These are phyloP conservation scores for Malania oleifera DNA, from an alignment of 164 flowering plant genomes.

Conservation along the genomic window DNA sequence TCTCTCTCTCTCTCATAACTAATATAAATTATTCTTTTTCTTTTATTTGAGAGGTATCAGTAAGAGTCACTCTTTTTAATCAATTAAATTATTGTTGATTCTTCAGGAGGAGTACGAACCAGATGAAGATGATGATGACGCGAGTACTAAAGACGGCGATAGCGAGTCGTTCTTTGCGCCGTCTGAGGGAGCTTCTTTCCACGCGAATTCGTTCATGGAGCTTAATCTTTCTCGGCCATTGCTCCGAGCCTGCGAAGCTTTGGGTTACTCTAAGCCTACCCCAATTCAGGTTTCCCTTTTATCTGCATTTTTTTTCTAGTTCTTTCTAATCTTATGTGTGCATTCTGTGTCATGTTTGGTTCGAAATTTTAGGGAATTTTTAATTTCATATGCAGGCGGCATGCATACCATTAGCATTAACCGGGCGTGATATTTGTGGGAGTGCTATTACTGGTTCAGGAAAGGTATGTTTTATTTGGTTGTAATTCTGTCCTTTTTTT, in stretches of 20 bases:
- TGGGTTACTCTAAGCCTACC: constrained; percentile 83
- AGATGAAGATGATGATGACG: constrained; percentile 38
- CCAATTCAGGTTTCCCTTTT: constrained; percentile 72
- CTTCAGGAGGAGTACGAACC: constrained; percentile 52
- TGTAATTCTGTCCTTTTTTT: background rate
- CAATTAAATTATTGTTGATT: constrained; percentile 1
- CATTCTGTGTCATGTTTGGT: background rate
- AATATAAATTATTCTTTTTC: too few relatives aligned
- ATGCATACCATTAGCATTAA: constrained; percentile 76
- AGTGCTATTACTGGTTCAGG: constrained; percentile 99
- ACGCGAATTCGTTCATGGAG: constrained; percentile 85
- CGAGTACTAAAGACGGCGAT: constrained; percentile 9
- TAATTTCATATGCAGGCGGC: constrained; percentile 57
- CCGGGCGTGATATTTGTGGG: constrained; percentile 93
- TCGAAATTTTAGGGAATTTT: background rate
- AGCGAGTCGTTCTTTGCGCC: constrained; percentile 52
- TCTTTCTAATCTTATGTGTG: background rate
- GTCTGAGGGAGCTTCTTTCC: constrained; percentile 68
- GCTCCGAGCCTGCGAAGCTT: constrained; percentile 78
- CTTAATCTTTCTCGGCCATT: constrained; percentile 87
- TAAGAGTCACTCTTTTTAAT: background rate
- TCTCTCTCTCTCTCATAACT: too few relatives aligned
- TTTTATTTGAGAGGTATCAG: background rate
- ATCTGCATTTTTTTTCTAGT: background rate
- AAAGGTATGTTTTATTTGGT: constrained; percentile 46